phyloP scores from a whole-genome alignment of 2,329 filamentous ascomycete genomes.

The Botryotinia narcissicola region DNA sequence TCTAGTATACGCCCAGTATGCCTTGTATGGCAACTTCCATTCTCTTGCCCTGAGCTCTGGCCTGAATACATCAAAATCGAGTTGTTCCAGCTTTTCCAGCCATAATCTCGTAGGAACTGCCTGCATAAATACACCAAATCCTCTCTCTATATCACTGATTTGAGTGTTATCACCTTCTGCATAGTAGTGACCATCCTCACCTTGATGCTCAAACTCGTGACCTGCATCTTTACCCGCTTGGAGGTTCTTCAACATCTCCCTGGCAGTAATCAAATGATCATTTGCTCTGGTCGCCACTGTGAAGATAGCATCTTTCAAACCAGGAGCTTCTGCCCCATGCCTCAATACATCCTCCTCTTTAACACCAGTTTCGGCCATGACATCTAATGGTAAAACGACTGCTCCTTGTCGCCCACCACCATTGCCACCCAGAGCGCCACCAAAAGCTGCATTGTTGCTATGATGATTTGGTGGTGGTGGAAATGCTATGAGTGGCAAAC shows the following conservation, averaged over 20 bases:
- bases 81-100: constrained; percentile 71
- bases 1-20: constrained; percentile 59
- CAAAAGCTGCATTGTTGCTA: constrained; percentile 46
- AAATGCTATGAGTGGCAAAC: constrained; percentile 83
- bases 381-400: constrained; percentile 79
- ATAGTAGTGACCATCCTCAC: constrained; percentile 67
- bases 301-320: constrained; percentile 87
- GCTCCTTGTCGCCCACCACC: constrained; percentile 53
- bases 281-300: constrained; percentile 89
- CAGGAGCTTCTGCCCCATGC: constrained; percentile 71
- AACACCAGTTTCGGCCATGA: constrained; percentile 80
- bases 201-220: constrained; percentile 85
- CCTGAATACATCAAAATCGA: constrained; percentile 80
- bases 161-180: constrained; percentile 42
- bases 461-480: constrained; percentile 60
- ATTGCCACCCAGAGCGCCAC: constrained; percentile 41
- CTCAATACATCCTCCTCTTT: constrained; percentile 89
- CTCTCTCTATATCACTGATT: constrained; percentile 56
- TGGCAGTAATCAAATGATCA: constrained; percentile 90
- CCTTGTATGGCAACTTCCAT: constrained; percentile 84
- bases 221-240: constrained; percentile 70
- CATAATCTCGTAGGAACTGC: constrained; percentile 76
- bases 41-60: constrained; percentile 60
- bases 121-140: constrained; percentile 78
- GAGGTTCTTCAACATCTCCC: constrained; percentile 85